Base-by-base conservation (phyloP, 768 basidiomycete genomes). In the Lentinula raphanica region DNA sequence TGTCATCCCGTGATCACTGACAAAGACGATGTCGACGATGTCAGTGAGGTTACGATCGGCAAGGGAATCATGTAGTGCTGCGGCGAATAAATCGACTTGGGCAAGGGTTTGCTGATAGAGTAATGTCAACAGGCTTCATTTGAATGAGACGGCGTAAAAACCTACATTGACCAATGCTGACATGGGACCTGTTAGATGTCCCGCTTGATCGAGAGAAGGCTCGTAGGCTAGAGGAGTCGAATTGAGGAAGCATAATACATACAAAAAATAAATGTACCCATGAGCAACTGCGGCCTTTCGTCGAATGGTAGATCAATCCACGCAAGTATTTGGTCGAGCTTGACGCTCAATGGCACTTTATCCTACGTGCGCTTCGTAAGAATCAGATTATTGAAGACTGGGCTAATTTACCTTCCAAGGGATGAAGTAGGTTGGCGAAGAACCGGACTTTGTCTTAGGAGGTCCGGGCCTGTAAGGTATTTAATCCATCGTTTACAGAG, bases 1-100 rank as follows among this genome's bases (percentile, higher is more conserved):
- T 1, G 85, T 87, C 90, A 93, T 94, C n/a, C 92, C 92, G 64
- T 93, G 89, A 67, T 92, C 91, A 60, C 87, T 89, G 62, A 97
- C 93, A 64, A 95, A 94, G 23, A 96, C 80, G 31, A 96, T 78
- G 68, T 97, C 92, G 12, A 94, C 86, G 19, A 95, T 89, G 46
- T 88, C 81, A 1, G 83, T 85, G 25, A 96, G 78, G 65, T 94
- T 92, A 5, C 94, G 84, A 3, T 76, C 76, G 48, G 76, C 76
- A 35, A 97, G 73, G 0, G 81, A 79, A 13, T 74, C 71, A 54
- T 89, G 85, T 9, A 97, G 72, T 56, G 86, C 75, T 58, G 78
- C 82, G 3, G 91, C 87, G 63, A 96, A 94, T 17, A 66, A 65
- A 65, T 97, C 94, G 4, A 94, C 83, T 48, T 81, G 63, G 19